These are phyloP conservation scores for Trichoderma koningiopsis DNA, from an alignment of 2,329 filamentous ascomycete genomes.

Conservation along the genomic window DNA sequence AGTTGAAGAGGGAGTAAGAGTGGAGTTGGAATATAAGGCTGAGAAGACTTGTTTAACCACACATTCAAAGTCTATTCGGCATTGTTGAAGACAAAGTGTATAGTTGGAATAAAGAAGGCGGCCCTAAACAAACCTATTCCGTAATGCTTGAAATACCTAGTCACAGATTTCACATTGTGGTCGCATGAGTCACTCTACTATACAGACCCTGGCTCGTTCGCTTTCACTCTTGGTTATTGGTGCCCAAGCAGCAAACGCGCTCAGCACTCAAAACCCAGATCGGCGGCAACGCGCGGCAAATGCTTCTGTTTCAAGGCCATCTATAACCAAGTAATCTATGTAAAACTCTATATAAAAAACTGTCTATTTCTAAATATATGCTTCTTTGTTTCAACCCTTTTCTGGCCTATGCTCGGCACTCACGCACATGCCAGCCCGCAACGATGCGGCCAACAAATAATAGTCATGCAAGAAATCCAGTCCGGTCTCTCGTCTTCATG, in stretches of 20 bases:
- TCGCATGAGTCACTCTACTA: neutral
- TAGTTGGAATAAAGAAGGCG: neutral
- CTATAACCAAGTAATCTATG: neutral
- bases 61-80: too few relatives aligned
- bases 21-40: neutral
- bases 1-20: neutral
- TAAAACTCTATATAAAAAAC: neutral
- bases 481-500: neutral
- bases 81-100: neutral
- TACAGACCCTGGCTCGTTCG: neutral
- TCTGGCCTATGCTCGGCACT: neutral
- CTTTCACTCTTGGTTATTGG: neutral
- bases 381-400: neutral
- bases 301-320: neutral
- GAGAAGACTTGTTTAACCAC: too few relatives aligned
- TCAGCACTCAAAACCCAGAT: neutral
- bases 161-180: neutral
- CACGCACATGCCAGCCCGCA: neutral
- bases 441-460: neutral
- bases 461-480: conserved; percentile 3
- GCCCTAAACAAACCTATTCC: neutral
- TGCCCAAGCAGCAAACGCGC: neutral
- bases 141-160: neutral
- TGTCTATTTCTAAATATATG: neutral
- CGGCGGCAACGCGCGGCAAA: neutral